These are phyloP conservation scores for Suillus weaverae DNA, from an alignment of 768 basidiomycete genomes.

Conservation along the genomic window DNA sequence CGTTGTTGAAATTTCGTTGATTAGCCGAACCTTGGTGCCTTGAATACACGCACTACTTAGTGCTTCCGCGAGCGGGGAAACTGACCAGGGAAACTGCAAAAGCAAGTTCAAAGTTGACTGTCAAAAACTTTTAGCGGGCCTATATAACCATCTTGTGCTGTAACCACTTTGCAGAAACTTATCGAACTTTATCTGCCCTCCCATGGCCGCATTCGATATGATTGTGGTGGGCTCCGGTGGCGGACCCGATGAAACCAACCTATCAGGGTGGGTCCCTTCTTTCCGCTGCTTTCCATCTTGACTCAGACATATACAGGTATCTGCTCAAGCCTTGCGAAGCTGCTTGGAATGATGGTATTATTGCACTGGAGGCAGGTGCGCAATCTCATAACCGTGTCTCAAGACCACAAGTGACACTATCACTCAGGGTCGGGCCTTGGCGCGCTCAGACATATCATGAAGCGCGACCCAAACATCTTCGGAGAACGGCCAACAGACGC, in stretches of 20 bases:
- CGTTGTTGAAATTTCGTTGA: constrained; percentile 1
- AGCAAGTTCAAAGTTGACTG: constrained; percentile 1
- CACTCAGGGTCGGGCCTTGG: constrained; percentile 83
- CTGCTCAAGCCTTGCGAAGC: constrained; percentile 69
- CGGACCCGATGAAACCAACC: constrained; percentile 86
- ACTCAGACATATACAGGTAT: constrained; percentile 54
- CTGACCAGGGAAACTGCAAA: constrained; percentile 5
- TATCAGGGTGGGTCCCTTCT: constrained; percentile 67
- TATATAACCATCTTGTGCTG: constrained; percentile 9
- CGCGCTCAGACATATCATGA: constrained; percentile 63
- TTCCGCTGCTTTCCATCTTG: constrained; percentile 16
- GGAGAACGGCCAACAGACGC: constrained; percentile 19
- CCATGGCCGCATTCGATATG: constrained; percentile 62
- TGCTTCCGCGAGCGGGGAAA: constrained; percentile 7
- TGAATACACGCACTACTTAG: constrained; percentile 13
- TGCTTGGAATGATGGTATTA: constrained; percentile 77
- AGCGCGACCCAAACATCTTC: constrained; percentile 57
- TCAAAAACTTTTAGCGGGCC: constrained; percentile 3
- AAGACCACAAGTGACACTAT: constrained; percentile 1
- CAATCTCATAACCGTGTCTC: constrained; percentile 7
- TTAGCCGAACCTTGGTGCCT: constrained; percentile 27
- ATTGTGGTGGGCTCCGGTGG: constrained; percentile 85
- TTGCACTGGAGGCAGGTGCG: constrained; percentile 86
- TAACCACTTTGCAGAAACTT: not conserved
- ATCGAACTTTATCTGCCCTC: not conserved